A percentile compares a stretch with the other conserved stretches of the same genome.
phyloP scores from a whole-genome alignment of 805 yeast species.

The Candida ipomoeae region DNA sequence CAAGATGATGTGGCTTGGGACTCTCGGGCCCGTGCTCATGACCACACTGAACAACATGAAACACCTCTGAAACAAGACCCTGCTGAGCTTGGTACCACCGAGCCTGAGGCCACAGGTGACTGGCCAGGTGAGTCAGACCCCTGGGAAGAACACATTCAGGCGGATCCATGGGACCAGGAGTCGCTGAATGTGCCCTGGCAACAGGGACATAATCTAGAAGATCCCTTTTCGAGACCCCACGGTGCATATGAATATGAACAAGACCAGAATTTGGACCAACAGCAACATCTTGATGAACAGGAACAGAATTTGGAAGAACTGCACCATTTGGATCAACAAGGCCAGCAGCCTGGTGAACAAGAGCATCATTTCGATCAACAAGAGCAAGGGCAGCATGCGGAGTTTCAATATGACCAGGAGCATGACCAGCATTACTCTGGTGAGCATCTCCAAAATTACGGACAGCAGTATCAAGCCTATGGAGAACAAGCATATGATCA shows the following conservation, averaged over 20 bases:
- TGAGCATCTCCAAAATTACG: neutral
- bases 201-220: neutral
- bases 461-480: neutral
- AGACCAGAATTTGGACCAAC: neutral
- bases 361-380: neutral
- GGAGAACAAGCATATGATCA: neutral
- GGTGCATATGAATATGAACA: neutral
- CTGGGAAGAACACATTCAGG: neutral
- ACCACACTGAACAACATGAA: neutral
- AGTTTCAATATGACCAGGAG: neutral
- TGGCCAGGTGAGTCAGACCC: neutral
- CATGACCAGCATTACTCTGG: neutral
- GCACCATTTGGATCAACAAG: neutral
- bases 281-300: neutral
- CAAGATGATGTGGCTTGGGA: neutral
- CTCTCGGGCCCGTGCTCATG: neutral
- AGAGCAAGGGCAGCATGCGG: neutral
- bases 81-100: neutral
- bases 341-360: too few species aligned
- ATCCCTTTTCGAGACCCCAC: neutral
- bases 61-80: neutral
- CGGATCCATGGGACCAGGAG: conserved; percentile 2
- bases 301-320: neutral
- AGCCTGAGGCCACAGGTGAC: neutral
- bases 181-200: conserved; percentile 14